Evolutionary conservation across 1,284 basidiomycete genomes (phyloP).

Genomic region (Fomitiporia mediterranea): DNA sequence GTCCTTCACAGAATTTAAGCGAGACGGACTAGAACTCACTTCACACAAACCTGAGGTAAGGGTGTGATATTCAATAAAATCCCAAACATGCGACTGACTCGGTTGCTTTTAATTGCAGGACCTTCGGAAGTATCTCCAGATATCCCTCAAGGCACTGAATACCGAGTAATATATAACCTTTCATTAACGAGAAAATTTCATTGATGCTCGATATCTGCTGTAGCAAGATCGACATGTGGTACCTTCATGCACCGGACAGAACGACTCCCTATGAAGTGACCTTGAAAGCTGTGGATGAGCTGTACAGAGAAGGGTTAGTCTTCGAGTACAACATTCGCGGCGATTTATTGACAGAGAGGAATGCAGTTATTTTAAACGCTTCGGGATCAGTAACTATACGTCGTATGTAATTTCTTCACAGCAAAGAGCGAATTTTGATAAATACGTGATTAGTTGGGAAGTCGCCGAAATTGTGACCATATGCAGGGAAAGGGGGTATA

Average conservation of each 20-base stretch:
- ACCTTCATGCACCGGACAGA: slow-evolving; percentile 53
- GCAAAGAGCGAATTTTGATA: not conserved
- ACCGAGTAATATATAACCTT: slow-evolving; percentile 32
- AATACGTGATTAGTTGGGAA: slow-evolving; percentile 39
- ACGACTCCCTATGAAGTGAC: slow-evolving; percentile 44
- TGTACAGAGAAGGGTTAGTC: slow-evolving; percentile 41
- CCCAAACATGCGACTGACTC: not conserved
- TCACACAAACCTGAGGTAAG: too few species aligned
- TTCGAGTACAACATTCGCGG: not conserved
- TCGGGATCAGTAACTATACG: slow-evolving; percentile 52
- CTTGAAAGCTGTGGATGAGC: slow-evolving; percentile 43
- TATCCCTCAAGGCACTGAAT: slow-evolving; percentile 42
- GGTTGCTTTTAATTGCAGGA: not conserved
- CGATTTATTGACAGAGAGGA: not conserved
- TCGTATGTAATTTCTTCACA: slow-evolving; percentile 26
- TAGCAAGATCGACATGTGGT: slow-evolving; percentile 26
- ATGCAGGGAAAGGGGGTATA: slow-evolving; percentile 48
- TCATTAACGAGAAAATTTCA: too few species aligned
- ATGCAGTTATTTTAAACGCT: slow-evolving; percentile 26
- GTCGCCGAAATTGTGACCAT: slow-evolving; percentile 60
- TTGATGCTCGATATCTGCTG: not conserved
- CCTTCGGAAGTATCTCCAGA: slow-evolving; percentile 38
- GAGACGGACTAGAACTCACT: too few species aligned
- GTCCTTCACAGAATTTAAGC: not conserved
- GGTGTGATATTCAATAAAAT: too few species aligned